These are phyloP conservation scores for Dimocarpus longan DNA, from an alignment of 345 rosid species.

Conservation along the genomic window DNA sequence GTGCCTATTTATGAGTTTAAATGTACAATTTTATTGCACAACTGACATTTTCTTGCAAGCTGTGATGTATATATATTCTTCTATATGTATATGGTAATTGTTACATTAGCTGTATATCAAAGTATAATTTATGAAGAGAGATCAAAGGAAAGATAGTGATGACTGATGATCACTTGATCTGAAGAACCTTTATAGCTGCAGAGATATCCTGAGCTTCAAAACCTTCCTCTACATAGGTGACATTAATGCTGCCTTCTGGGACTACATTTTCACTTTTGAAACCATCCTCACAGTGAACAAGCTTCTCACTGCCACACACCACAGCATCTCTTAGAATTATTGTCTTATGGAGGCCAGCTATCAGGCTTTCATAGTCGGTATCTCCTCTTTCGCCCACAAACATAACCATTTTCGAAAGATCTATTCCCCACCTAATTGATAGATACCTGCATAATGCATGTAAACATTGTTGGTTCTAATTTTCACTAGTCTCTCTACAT, in stretches of 20 bases:
- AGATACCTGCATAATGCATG: slow-evolving; percentile 62
- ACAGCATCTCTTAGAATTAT: slow-evolving; percentile 59
- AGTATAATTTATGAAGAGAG: slow-evolving; percentile 14
- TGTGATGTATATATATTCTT: slow-evolving; percentile 13
- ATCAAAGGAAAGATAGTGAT: slow-evolving; percentile 7
- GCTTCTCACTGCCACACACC: slow-evolving; percentile 61
- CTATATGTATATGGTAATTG: slow-evolving; percentile 16
- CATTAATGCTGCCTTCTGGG: slow-evolving; percentile 49
- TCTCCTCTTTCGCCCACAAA: slow-evolving; percentile 85
- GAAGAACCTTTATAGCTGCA: slow-evolving; percentile 47
- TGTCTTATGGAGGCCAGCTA: slow-evolving; percentile 76
- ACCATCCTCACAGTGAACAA: slow-evolving; percentile 56
- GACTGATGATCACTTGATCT: slow-evolving; percentile 44
- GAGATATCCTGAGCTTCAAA: slow-evolving; percentile 50
- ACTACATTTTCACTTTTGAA: slow-evolving; percentile 62
- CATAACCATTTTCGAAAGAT: slow-evolving; percentile 56
- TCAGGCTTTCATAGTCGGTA: slow-evolving; percentile 70
- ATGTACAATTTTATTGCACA: neutral
- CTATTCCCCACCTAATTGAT: slow-evolving; percentile 79
- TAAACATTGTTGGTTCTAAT: neutral
- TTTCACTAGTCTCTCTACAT: neutral
- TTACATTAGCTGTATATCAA: slow-evolving; percentile 3
- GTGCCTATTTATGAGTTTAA: slow-evolving; percentile 2
- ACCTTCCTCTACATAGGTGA: slow-evolving; percentile 40
- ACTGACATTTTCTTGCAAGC: slow-evolving; percentile 13